Conservation (phyloP, 768 basidiomycete species). For the Xerocomellus amylosporus region DNA sequence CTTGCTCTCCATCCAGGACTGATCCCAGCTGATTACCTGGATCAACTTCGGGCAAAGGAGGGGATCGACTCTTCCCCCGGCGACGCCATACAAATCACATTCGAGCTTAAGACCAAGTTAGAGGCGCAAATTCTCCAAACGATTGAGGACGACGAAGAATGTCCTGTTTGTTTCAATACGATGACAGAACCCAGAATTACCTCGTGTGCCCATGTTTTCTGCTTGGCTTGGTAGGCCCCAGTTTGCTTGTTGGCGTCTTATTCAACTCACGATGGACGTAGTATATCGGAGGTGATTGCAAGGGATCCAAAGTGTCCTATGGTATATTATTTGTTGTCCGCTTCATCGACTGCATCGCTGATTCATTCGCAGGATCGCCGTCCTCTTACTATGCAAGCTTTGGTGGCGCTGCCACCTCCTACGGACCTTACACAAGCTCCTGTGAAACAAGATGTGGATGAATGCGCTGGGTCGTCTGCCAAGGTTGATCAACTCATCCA, state of each 20-base stretch:
- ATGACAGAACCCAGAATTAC: slow-evolving; percentile 70
- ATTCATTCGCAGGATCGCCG: slow-evolving; percentile 62
- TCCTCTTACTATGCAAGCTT: slow-evolving; percentile 46
- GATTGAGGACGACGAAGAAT: slow-evolving; percentile 81
- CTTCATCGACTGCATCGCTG: neutral
- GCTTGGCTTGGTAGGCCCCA: slow-evolving; percentile 56
- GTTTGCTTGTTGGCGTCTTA: neutral
- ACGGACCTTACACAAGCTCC: slow-evolving; percentile 67
- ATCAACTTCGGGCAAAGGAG: slow-evolving; percentile 46
- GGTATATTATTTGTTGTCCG: slow-evolving; percentile 39
- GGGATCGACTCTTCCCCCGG: slow-evolving; percentile 23
- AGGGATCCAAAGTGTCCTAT: slow-evolving; percentile 81
- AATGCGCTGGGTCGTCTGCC: slow-evolving; percentile 62
- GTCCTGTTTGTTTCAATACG: slow-evolving; percentile 68
- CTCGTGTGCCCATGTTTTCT: slow-evolving; percentile 69
- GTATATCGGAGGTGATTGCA: slow-evolving; percentile 66
- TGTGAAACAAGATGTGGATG: slow-evolving; percentile 39
- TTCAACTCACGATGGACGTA: slow-evolving; percentile 24
- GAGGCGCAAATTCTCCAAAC: slow-evolving; percentile 59
- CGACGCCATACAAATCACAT: slow-evolving; percentile 41
- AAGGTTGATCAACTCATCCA: slow-evolving; percentile 83
- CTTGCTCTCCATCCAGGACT: slow-evolving; percentile 76
- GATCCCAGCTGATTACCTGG: slow-evolving; percentile 66
- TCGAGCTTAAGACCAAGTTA: slow-evolving; percentile 53
- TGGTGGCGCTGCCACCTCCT: slow-evolving; percentile 62